A percentile compares a stretch with the other conserved stretches of the same genome.
These are phyloP conservation scores for Wickerhamiella alocasiicola DNA, from an alignment of 805 yeast species.

Conservation along the genomic window DNA sequence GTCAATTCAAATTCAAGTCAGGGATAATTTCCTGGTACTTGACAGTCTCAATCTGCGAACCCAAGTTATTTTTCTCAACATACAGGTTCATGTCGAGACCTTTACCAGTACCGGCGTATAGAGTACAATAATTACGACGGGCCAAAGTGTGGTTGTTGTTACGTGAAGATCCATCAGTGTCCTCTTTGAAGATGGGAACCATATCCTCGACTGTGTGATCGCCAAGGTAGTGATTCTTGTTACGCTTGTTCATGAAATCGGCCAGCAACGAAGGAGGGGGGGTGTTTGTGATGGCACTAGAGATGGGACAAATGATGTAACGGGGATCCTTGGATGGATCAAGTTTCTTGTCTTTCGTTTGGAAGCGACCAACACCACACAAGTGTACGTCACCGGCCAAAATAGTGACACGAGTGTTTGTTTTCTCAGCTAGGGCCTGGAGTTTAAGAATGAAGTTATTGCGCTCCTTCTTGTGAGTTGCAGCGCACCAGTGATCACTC, in stretches of 20 bases:
- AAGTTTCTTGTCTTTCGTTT: constrained; percentile 37
- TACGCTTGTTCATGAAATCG: constrained; percentile 50
- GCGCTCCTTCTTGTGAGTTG: constrained; percentile 74
- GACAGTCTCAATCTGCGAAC: constrained; percentile 40
- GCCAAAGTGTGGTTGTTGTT: constrained; percentile 41
- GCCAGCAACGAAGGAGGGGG: constrained; percentile 93
- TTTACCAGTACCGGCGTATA: constrained; percentile 20
- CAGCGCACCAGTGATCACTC: constrained; percentile 94
- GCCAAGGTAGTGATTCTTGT: constrained; percentile 56
- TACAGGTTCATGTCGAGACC: constrained; percentile 53
- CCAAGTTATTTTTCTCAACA: constrained; percentile 49
- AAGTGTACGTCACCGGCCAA: constrained; percentile 90
- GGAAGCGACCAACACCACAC: constrained; percentile 70
- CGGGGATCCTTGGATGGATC: constrained; percentile 60
- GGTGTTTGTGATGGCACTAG: constrained; percentile 82
- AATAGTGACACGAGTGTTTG: constrained; percentile 67
- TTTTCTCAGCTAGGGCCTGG: constrained; percentile 49
- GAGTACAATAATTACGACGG: constrained; percentile 44
- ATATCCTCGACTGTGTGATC: constrained; percentile 62
- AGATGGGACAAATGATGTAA: constrained; percentile 67
- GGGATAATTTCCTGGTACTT: constrained; percentile 68
- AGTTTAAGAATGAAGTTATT: constrained; percentile 51
- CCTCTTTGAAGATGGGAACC: constrained; percentile 53
- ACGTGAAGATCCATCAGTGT: constrained; percentile 42
- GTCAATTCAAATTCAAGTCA: too few relatives aligned